Base-by-base conservation (phyloP, 2,329 filamentous ascomycete genomes). In the Aspergillus sclerotialis region DNA sequence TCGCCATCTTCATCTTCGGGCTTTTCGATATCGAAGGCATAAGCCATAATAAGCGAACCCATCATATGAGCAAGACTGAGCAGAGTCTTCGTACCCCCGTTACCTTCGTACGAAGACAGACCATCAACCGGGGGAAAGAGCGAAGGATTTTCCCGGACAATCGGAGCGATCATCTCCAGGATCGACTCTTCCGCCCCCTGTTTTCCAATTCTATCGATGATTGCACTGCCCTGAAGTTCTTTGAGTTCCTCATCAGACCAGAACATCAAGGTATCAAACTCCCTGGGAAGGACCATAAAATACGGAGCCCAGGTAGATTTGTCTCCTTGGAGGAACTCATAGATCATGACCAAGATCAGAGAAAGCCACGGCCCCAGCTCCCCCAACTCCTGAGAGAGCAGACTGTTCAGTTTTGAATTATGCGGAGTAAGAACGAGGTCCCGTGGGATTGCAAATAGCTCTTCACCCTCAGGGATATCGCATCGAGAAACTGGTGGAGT, bases 21-120 rank as follows among this genome's bases (percentile, higher is more conserved):
- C 23, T 69, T 69, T 44, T 79, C 76, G 5, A 94, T 73, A 46
- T 94, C 88, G 55, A 94, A 94, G 0, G 87, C 87, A 55, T 94
- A 94, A 0, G 87, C 82, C 87, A 94, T 93, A 46, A 94, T 90
- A 11, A 83, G 78, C 40, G 82, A 89, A 1, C 84, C 88, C 80
- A 94, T 89, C 7, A 78, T 73, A 56, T 94, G 87, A 33, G 84
- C 82, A 12, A 78, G 57, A 11, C 62, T 50, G 3, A 81, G 51
- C 9, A 80, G 60, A 15, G 69, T 59, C 36, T 67, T 62, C 36
- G 72, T 45, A 13, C 67, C 47, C 36, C 57, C 37, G 47, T 59
- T 43, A 50, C 59, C 45, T 50, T 65, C 43, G 46, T 39, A 68
- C 51, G 39, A 68, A 45, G 46, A 61, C 49, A 71, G 60, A 41